Conservation (phyloP, 2,329 filamentous ascomycete genomes). For the Pseudogymnoascus sp. region DNA sequence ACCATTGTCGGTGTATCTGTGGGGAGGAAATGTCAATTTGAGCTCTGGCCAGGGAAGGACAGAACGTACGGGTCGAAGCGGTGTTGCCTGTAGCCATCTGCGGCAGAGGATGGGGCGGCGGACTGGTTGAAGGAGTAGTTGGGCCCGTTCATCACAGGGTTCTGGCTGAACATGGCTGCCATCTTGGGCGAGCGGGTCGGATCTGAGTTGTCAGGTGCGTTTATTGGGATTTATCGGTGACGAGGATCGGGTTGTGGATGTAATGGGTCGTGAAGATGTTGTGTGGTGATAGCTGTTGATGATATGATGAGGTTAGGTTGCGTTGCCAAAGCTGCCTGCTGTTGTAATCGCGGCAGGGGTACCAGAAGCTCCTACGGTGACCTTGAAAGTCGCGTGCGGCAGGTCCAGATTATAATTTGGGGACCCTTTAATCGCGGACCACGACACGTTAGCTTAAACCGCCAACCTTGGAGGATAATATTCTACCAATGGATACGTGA, state of each 20-base stretch:
- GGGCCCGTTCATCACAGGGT: constrained; percentile 59
- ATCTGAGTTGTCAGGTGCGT: not conserved
- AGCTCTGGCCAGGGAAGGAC: not conserved
- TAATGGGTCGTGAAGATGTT: not conserved
- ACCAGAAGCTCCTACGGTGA: not conserved
- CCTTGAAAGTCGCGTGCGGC: not conserved
- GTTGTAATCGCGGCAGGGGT: constrained; percentile 7
- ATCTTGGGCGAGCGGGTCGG: constrained; percentile 33
- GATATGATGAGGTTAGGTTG: constrained; percentile 9
- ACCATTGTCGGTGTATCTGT: constrained; percentile 93
- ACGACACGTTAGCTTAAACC: constrained; percentile 3
- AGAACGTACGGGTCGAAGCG: constrained; percentile 75
- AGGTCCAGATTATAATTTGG: constrained; percentile 1
- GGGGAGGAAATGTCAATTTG: constrained; percentile 8
- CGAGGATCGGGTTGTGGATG: constrained; percentile 9
- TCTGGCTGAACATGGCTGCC: constrained; percentile 62
- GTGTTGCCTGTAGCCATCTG: constrained; percentile 59
- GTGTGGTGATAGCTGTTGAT: not conserved
- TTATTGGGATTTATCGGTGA: not conserved
- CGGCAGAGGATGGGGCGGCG: constrained; percentile 40
- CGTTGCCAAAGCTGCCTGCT: constrained; percentile 6
- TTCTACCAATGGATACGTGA: constrained; percentile 30
- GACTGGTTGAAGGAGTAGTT: constrained; percentile 61
- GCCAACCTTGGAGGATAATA: constrained; percentile 9
- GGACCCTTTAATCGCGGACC: constrained; percentile 2